A percentile compares a stretch with the other conserved stretches of the same genome.
phyloP scores from a whole-genome alignment of 2,329 filamentous ascomycete genomes.

The Colletotrichum noveboracense region DNA sequence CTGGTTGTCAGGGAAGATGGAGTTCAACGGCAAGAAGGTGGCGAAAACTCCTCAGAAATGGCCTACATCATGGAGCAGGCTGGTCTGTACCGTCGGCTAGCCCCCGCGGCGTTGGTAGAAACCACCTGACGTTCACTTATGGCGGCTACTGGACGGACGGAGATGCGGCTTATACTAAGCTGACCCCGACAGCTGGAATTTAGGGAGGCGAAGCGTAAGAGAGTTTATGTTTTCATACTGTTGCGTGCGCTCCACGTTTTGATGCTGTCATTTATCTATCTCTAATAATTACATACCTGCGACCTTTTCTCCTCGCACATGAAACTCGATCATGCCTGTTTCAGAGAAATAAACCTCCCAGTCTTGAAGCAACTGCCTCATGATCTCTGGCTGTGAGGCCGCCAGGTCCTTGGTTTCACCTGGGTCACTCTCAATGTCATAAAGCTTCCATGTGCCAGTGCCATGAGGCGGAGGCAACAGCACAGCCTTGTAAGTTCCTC shows the following conservation, averaged over 20 bases:
- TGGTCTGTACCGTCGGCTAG: not conserved
- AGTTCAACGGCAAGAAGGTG: not conserved
- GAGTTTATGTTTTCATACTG: not conserved
- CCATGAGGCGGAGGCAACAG: not conserved
- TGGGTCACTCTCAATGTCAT: not conserved
- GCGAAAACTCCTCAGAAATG: not conserved
- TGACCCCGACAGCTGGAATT: not conserved
- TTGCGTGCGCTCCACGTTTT: not conserved
- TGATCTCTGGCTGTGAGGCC: not conserved
- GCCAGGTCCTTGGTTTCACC: not conserved
- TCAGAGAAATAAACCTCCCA: not conserved
- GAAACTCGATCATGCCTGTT: not conserved
- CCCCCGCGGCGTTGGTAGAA: not conserved
- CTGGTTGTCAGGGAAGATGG: not conserved
- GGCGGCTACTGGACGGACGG: no score
- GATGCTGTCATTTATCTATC: not conserved
- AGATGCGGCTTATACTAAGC: not conserved
- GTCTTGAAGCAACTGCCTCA: not conserved
- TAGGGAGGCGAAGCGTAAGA: not conserved
- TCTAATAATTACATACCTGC: not conserved
- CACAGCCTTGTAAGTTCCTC: not conserved
- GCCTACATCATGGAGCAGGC: not conserved
- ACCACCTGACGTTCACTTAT: not conserved
- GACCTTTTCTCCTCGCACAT: not conserved
- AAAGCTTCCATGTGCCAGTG: not conserved